Percentiles rank a stretch among this genome's conserved stretches.
phyloP scores from a whole-genome alignment of 2,329 filamentous ascomycete genomes.

The Exophiala mesophila region DNA sequence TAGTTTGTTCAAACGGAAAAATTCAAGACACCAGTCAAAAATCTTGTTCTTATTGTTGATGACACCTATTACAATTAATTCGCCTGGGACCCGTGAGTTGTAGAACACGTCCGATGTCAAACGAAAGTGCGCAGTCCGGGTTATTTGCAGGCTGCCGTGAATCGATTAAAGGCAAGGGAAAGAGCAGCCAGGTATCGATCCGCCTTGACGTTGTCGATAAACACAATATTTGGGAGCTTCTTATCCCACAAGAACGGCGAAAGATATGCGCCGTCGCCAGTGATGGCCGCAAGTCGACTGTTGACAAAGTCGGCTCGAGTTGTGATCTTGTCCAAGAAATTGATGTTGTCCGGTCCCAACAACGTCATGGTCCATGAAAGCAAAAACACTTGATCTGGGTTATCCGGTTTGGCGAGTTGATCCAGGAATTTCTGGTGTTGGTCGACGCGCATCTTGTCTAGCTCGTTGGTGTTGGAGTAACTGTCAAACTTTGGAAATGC shows the following conservation, averaged over 20 bases:
- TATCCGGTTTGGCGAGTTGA: constrained; percentile 3
- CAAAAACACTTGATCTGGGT: constrained; percentile 15
- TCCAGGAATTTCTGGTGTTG: constrained; percentile 34
- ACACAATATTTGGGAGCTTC: constrained; percentile 4
- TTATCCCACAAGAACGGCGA: constrained; percentile 1
- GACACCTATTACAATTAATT: too few species aligned
- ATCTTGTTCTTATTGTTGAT: too few species aligned
- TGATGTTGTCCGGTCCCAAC: constrained; percentile 5
- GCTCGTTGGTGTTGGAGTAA: constrained; percentile 32
- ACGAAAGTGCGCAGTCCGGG: too few species aligned
- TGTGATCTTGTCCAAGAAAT: constrained; percentile 7
- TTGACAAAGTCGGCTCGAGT: constrained; percentile 3
- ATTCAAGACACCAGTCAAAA: too few species aligned
- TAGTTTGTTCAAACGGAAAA: too few species aligned
- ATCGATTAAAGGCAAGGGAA: neutral
- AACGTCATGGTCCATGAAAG: constrained; percentile 21
- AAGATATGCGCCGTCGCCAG: neutral
- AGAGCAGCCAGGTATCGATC: constrained; percentile 1
- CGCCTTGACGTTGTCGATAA: constrained; percentile 6
- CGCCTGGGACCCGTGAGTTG: too few species aligned
- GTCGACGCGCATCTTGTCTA: constrained; percentile 32
- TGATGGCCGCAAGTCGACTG: constrained; percentile 4
- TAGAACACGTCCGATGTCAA: too few species aligned
- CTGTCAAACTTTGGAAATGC: constrained; percentile 34
- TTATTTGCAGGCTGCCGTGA: neutral